Evolutionary conservation across 306 rosid genomes (phyloP), one percentile per base, ranked within the genome.

Genomic region (Ammopiptanthus mongolicus): DNA sequence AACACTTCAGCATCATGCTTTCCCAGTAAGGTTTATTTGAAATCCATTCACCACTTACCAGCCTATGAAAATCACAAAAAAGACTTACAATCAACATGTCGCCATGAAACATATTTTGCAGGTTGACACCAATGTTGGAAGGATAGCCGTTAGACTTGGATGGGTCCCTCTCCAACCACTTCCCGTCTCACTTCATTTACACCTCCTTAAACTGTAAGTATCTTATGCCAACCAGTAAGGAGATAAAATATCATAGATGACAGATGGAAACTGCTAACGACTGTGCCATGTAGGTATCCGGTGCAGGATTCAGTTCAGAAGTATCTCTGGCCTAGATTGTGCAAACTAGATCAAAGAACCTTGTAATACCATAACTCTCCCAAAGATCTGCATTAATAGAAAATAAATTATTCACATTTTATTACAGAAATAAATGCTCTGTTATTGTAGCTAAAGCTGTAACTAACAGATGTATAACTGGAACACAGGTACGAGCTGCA

Each of bases 51-150:
- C 58, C 50, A 56, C 52, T 64, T 77, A 46, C 28, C 44, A 52
- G 29, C 44, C 61, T 60, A 48, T 9, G 64, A 61, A 78, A 60
- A 76, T n/a, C 58, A 22, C 33, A 23, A 55, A 55, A 70, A 66
- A 36, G 42, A 47, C 63, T 80, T 78, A 47, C 36, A 60, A 76
- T 65, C 25, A 80, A 63, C 62, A 74, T 57, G 48, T 79, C 62
- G 3, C 44, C 63, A 53, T 80, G 69, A 36, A 59, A 52, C 47
- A 36, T 77, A 55, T 57, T 34, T 60, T 65, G 56, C 77, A 91
- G 98, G 98, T 95, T 84, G 98, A 95, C 81, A 95, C 97, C 80
- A 95, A 95, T 79, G 98, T 95, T 53, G 98, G 97, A 88, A 90
- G 97, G 80, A 91, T 95, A 82, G 98, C 97, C 8, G 97, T 95